Conservation (phyloP, 257 asterid genomes). For the Gentiana straminea region DNA sequence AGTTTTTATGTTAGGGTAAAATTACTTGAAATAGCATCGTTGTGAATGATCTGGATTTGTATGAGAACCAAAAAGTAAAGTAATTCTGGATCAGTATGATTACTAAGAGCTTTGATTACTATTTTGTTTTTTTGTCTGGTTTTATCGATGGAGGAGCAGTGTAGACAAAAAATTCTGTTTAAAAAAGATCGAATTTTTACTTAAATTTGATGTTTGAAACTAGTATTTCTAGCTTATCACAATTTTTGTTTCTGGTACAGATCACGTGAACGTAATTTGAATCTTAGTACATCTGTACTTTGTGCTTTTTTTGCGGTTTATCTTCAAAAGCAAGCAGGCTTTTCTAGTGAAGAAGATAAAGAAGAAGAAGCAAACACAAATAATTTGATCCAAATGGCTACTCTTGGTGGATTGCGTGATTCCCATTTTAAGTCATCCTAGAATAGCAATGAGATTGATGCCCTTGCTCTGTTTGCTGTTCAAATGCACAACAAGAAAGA, state of each 20-base stretch:
- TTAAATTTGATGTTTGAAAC: too few species aligned
- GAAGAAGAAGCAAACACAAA: conserved; percentile 6
- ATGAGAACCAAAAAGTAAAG: too few species aligned
- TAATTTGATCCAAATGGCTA: conserved; percentile 30
- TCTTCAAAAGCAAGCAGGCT: conserved; percentile 17
- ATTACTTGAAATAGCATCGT: too few species aligned
- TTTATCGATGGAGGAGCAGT: too few species aligned
- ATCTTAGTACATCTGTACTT: background rate
- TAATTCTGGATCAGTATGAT: too few species aligned
- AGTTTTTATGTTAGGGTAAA: too few species aligned
- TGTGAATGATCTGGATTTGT: too few species aligned
- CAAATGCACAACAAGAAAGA: conserved; percentile 60
- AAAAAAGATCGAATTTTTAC: too few species aligned
- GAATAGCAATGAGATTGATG: conserved; percentile 28
- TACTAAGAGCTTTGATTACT: too few species aligned
- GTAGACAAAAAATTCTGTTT: too few species aligned
- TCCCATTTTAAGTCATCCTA: conserved; percentile 23
- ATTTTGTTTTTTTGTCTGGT: too few species aligned
- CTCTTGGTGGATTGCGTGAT: conserved; percentile 49
- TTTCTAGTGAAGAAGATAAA: conserved; percentile 17
- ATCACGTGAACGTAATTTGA: background rate
- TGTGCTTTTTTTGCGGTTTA: background rate
- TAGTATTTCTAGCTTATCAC: too few species aligned
- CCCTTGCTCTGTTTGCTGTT: conserved; percentile 67
- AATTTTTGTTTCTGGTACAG: background rate